A percentile compares a stretch with the other conserved stretches of the same genome.
phyloP scores from a whole-genome alignment of 306 rosid species.

The Ziziphus jujuba region DNA sequence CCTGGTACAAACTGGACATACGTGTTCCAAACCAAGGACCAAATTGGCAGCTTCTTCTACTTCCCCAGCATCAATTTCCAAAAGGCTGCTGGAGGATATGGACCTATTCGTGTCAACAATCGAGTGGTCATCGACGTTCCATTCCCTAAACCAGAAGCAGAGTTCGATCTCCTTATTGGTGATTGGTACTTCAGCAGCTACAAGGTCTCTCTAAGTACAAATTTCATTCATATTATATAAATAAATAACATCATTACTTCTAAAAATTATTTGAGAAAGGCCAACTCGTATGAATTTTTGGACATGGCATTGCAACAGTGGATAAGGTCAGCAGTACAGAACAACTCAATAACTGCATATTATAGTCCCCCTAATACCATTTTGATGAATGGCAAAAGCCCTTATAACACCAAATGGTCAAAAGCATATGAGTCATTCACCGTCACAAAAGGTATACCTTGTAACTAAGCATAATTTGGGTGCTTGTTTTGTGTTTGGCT shows the following conservation, averaged over 20 bases:
- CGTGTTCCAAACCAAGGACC: conserved; percentile 71
- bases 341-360: not conserved
- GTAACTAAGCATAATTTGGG: too few species aligned
- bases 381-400: conserved; percentile 74
- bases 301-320: conserved; percentile 36
- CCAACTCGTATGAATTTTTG: not conserved
- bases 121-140: conserved; percentile 57
- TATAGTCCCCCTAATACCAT: conserved; percentile 41
- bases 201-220: conserved; percentile 44
- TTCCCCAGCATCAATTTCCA: conserved; percentile 80
- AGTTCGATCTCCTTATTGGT: conserved; percentile 74
- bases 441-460: conserved; percentile 58
- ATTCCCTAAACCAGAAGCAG: conserved; percentile 72
- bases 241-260: not conserved
- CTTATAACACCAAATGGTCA: conserved; percentile 37
- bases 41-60: conserved; percentile 83
- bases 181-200: conserved; percentile 70
- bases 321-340: conserved; percentile 33
- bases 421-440: conserved; percentile 49
- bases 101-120: conserved; percentile 66
- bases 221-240: not conserved
- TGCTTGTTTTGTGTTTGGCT: not conserved
- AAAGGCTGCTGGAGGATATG: conserved; percentile 80
- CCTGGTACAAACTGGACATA: conserved; percentile 69
- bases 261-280: not conserved